A percentile compares a stretch with the other conserved stretches of the same genome.
phyloP scores from a whole-genome alignment of 805 yeast species.

The Candida hungchunana region DNA sequence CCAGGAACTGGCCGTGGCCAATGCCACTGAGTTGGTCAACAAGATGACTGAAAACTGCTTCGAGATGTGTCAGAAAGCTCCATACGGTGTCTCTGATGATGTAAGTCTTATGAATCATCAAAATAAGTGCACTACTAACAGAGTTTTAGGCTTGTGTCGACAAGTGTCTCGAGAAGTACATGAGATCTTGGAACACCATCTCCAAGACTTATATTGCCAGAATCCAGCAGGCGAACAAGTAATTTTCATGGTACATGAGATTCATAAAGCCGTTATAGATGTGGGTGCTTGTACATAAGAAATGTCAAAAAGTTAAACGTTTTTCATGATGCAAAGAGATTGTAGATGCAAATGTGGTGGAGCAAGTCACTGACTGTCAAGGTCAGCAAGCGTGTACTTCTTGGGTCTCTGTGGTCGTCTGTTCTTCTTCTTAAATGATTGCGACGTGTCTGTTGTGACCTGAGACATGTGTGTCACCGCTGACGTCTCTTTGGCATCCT shows the following conservation, averaged over 20 bases:
- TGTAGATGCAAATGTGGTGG: too few species aligned
- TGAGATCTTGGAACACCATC: constrained; percentile 86
- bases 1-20: constrained; percentile 85
- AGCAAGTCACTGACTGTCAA: constrained; percentile 7
- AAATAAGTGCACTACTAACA: too few species aligned
- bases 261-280: too few species aligned
- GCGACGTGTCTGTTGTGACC: too few species aligned
- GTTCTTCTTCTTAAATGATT: constrained; percentile 9
- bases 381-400: constrained; percentile 17
- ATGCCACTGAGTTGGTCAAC: constrained; percentile 83
- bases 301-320: too few species aligned
- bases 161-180: constrained; percentile 80
- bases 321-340: too few species aligned
- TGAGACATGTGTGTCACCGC: too few species aligned
- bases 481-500: too few species aligned
- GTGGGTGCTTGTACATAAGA: too few species aligned
- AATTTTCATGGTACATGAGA: too few species aligned
- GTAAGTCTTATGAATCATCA: constrained; percentile 17
- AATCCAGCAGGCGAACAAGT: constrained; percentile 48
- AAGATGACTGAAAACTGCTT: constrained; percentile 85
- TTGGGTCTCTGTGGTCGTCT: constrained; percentile 11
- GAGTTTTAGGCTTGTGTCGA: constrained; percentile 59
- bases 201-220: constrained; percentile 74
- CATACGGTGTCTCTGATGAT: constrained; percentile 55
- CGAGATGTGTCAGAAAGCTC: constrained; percentile 66